Base-by-base conservation (phyloP, 2,329 filamentous ascomycete species). In the Aspergillus pseudoterreus region DNA sequence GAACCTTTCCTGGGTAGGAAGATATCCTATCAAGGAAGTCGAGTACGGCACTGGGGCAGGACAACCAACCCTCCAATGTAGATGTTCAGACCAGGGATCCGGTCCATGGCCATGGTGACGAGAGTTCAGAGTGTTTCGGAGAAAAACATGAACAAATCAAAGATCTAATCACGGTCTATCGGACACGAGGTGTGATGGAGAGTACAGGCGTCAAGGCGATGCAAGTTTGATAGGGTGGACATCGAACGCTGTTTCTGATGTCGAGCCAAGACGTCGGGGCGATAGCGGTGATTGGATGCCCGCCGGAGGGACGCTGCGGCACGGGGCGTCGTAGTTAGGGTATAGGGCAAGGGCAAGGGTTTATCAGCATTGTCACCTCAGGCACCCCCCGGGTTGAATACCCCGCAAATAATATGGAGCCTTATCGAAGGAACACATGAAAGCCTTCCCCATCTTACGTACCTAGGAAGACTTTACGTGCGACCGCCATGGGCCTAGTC, bases 41-140 rank as follows among this genome's bases (percentile, higher is more conserved):
- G 14, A 38, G 42, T 52, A 45, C 45, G 52, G 21, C 27, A 47
- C 35, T 19, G 42, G 45, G 24, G 47, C 33, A 45, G 51, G 33
- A 49, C 30, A 52, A 71, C 70, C 49, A 77, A 92, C 89, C 89
- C 87, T 73, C 89, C 87, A 59, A 94, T 85, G 70, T 86, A 92
- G 58, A 94, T 78, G 57, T 88, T 83, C 58, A 83, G 79, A 27
- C 86, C 86, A 4, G 84, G 82, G 47, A 92, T 79, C 64, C 80
- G 81, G 65, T 87, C 85, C 58, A 91, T 68, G 30, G 71, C 66
- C 68, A 72, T 72, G 39, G 24, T 57, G 47, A 14, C 14, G 6
- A 4, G 14, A 19, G 14, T 21, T 41, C 33, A 15, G 12, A 9
- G 12, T 5, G 35, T 15, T 9, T 38, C 6, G 11, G 35, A 38